A percentile compares a stretch with the other conserved stretches of the same genome.
phyloP scores from a whole-genome alignment of 2,329 filamentous ascomycete species.

The Beauveria varroae region DNA sequence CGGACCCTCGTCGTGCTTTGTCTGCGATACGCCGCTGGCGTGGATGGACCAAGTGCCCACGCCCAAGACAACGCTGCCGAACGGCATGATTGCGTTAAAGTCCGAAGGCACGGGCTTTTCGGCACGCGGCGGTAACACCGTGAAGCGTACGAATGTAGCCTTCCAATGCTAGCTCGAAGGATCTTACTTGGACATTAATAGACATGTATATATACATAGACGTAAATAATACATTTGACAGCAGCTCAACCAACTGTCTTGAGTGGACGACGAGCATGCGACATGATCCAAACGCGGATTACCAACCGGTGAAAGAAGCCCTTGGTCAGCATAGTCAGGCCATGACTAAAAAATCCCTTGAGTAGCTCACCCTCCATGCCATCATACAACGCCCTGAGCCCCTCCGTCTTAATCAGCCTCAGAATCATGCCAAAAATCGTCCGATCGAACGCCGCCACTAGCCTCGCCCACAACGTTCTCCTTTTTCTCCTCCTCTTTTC shows the following conservation, averaged over 20 bases:
- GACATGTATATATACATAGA: neutral
- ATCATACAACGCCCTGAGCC: slow-evolving; percentile 62
- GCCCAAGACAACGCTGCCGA: slow-evolving; percentile 50
- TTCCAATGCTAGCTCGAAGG: slow-evolving; percentile 61
- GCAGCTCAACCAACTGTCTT: slow-evolving; percentile 7
- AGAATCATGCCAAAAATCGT: slow-evolving; percentile 59
- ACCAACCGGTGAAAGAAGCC: slow-evolving; percentile 66
- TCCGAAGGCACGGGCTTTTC: slow-evolving; percentile 92
- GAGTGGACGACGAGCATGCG: slow-evolving; percentile 20
- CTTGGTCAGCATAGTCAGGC: slow-evolving; percentile 81
- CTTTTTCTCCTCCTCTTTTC: slow-evolving; percentile 7
- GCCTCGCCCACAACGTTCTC: slow-evolving; percentile 11
- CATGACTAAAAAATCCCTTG: slow-evolving; percentile 79
- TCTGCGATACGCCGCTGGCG: slow-evolving; percentile 75
- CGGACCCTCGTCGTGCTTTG: slow-evolving; percentile 57
- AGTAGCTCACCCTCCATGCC: slow-evolving; percentile 70
- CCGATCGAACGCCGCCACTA: slow-evolving; percentile 22
- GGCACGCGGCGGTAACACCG: slow-evolving; percentile 73
- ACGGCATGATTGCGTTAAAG: slow-evolving; percentile 70
- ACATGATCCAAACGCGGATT: slow-evolving; percentile 61
- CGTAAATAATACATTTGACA: too few relatives aligned
- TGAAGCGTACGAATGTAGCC: slow-evolving; percentile 68
- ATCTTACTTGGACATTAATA: neutral
- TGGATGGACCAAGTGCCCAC: slow-evolving; percentile 33
- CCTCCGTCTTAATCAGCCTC: slow-evolving; percentile 54